These are phyloP conservation scores for Rhynchospora pubera DNA, from an alignment of 176 grass and related monocot species.

Conservation along the genomic window DNA sequence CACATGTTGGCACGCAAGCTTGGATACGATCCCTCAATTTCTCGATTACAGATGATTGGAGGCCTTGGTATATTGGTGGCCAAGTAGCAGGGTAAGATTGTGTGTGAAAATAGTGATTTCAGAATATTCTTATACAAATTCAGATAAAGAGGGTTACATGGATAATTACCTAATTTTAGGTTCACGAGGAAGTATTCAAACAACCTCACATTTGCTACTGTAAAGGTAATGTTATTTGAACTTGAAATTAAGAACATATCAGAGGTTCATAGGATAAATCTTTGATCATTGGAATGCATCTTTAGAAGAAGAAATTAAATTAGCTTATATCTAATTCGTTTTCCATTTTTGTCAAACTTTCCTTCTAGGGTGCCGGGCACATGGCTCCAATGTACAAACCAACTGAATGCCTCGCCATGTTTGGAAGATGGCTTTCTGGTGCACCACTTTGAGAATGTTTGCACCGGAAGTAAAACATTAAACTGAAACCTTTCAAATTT, in stretches of 20 bases:
- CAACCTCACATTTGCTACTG: slow-evolving; percentile 80
- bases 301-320: neutral
- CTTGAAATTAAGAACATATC: neutral
- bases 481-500: too few species aligned
- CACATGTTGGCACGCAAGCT: slow-evolving; percentile 40
- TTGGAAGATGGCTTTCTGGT: slow-evolving; percentile 3
- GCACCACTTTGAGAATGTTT: neutral
- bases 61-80: slow-evolving; percentile 44
- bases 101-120: neutral
- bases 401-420: neutral
- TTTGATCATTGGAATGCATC: neutral
- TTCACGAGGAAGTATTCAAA: slow-evolving; percentile 54
- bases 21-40: slow-evolving; percentile 62
- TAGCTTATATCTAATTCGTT: neutral
- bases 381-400: neutral
- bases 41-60: slow-evolving; percentile 42
- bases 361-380: slow-evolving; percentile 10
- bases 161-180: neutral
- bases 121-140: neutral
- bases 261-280: neutral
- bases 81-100: slow-evolving; percentile 64
- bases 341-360: neutral
- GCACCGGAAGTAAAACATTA: too few species aligned
- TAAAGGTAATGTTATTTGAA: slow-evolving; percentile 38
- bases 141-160: neutral